Evolutionary conservation across 495 filamentous ascomycete species (phyloP).

Genomic region (Lasiosphaeris hirsuta): DNA sequence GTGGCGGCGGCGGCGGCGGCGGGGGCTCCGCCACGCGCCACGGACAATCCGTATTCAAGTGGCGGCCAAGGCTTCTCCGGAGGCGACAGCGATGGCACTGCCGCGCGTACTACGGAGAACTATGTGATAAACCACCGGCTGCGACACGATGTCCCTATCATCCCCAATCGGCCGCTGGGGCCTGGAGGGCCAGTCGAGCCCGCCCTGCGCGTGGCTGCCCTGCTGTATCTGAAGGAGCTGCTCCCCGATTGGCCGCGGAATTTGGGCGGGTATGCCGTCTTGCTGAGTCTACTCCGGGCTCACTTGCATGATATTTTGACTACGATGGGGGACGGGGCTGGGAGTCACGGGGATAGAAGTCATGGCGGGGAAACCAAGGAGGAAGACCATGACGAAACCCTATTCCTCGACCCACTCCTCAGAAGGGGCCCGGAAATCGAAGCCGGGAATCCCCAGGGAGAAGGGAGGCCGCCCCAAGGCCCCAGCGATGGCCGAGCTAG

Average conservation of each 20-base stretch:
- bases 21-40: too few species aligned
- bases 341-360: not conserved
- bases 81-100: not conserved
- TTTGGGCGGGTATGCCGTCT: slow-evolving; percentile 26
- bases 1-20: too few species aligned
- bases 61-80: not conserved
- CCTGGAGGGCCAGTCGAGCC: slow-evolving; percentile 14
- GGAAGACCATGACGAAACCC: not conserved
- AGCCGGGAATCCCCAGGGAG: not conserved
- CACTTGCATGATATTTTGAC: slow-evolving; percentile 9
- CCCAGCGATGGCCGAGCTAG: not conserved
- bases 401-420: too few species aligned
- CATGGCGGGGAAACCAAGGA: too few species aligned
- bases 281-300: slow-evolving; percentile 18
- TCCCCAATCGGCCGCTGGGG: not conserved
- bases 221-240: slow-evolving; percentile 28
- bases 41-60: slow-evolving; percentile 4
- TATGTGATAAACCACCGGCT: slow-evolving; percentile 25
- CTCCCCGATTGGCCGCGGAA: slow-evolving; percentile 28
- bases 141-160: slow-evolving; percentile 7
- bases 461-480: not conserved
- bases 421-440: not conserved
- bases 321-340: not conserved
- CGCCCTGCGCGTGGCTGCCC: slow-evolving; percentile 22
- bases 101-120: slow-evolving; percentile 8